A percentile compares a stretch with the other conserved stretches of the same genome.
These are phyloP conservation scores for Dothistroma septosporum DNA, from an alignment of 2,329 filamentous ascomycete species.

Conservation along the genomic window DNA sequence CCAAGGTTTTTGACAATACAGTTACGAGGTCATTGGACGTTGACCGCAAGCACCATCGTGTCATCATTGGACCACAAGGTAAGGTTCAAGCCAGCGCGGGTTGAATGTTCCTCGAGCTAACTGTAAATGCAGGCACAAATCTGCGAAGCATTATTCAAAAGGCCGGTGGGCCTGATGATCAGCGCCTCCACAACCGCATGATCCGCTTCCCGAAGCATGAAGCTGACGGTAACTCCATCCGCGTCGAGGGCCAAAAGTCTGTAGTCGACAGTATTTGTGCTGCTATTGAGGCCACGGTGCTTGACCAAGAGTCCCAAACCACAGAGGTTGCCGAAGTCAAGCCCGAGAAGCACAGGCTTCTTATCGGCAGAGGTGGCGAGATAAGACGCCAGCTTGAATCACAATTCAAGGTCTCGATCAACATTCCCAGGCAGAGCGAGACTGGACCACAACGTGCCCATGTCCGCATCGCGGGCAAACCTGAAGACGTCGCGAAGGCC, in stretches of 20 bases:
- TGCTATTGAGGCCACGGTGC: constrained; percentile 74
- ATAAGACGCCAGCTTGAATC: constrained; percentile 79
- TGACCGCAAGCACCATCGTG: constrained; percentile 90
- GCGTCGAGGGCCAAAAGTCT: constrained; percentile 76
- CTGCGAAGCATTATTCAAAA: constrained; percentile 81
- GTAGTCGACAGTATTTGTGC: constrained; percentile 86
- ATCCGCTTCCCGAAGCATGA: constrained; percentile 94
- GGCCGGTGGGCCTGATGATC: constrained; percentile 80
- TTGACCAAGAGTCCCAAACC: constrained; percentile 78
- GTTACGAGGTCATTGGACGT: constrained; percentile 78
- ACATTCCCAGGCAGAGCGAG: constrained; percentile 74
- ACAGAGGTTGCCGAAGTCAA: constrained; percentile 77
- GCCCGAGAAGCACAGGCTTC: constrained; percentile 79
- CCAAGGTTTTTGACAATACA: constrained; percentile 84
- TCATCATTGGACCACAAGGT: constrained; percentile 85
- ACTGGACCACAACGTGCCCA: constrained; percentile 72
- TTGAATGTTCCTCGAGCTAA: constrained; percentile 37
- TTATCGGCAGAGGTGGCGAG: constrained; percentile 91
- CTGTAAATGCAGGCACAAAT: constrained; percentile 62
- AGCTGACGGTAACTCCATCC: constrained; percentile 71
- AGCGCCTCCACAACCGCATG: constrained; percentile 76
- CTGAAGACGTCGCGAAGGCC: constrained; percentile 74
- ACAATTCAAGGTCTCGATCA: constrained; percentile 79
- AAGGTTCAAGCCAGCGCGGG: constrained; percentile 39
- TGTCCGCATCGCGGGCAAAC: constrained; percentile 78